Conservation (phyloP, 257 asterid genomes). For the Henckelia pumila region DNA sequence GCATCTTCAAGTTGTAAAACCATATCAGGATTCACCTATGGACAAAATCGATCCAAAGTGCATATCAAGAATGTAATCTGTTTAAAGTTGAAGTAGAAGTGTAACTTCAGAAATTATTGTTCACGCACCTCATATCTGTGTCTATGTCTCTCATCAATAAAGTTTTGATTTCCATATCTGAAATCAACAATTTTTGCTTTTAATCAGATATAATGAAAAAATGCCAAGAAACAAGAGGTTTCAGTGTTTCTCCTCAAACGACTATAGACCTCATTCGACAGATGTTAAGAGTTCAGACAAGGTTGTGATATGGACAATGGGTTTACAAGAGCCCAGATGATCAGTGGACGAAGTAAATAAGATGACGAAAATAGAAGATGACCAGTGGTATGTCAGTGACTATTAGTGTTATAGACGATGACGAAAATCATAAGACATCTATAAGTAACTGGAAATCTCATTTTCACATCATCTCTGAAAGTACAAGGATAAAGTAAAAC, state of each 20-base stretch:
- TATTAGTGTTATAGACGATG: neutral
- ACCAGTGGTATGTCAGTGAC: neutral
- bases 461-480: neutral
- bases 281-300: neutral
- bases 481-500: neutral
- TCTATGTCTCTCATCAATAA: constrained; percentile 89
- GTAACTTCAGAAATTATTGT: constrained; percentile 21
- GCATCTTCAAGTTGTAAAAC: constrained; percentile 61
- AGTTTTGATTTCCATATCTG: constrained; percentile 62
- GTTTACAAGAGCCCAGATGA: neutral
- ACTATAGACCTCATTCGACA: neutral
- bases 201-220: constrained; percentile 16
- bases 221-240: neutral
- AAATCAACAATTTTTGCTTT: constrained; percentile 7
- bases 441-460: neutral
- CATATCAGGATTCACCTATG: constrained; percentile 78
- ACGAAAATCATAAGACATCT: neutral
- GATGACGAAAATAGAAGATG: neutral
- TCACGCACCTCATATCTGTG: constrained; percentile 89
- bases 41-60: constrained; percentile 11
- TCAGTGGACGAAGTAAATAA: too few species aligned
- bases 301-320: neutral
- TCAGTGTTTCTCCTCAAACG: neutral
- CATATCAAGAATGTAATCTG: neutral
- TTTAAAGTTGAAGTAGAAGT: neutral